Evolutionary conservation across 257 asterid species (phyloP), one percentile per base, ranked within the genome.

Genomic region (Solanum rostratum): DNA sequence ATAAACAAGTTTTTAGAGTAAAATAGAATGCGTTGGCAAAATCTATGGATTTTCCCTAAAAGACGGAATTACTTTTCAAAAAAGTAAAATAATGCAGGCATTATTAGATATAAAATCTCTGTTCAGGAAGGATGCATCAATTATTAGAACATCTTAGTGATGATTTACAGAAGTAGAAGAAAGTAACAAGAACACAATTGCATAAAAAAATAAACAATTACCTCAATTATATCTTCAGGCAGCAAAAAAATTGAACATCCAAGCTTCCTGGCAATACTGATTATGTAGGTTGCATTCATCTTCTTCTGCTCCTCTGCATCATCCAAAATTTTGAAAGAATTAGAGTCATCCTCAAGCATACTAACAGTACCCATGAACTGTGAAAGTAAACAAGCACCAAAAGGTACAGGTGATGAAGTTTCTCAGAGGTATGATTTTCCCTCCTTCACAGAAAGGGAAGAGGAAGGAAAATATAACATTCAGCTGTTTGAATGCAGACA

Each of bases 161-260:
- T 11, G 9, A 43, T 71, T 5, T 43, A 71, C 20, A 71, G 10
- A 43, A 43, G 55, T 71, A 71, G 22, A 71, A 71, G 37, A n/a
- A 71, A 43, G n/a, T 14, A 18, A 16, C 78, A 20, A 22, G 13
- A 22, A 73, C 14, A 73, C 81, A 1, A 74, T 59, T 7, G 54
- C 81, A 74, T 74, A 74, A 16, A 74, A 16, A 24, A 63, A 33
- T 65, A 49, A 53, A 30, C 22, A 74, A 27, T 85, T 92, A 93
- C 99, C 98, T 93, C 98, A 4, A 91, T 90, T 90, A 96, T 91
- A 92, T 96, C 99, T 85, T 97, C 98, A 19, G 97, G 97, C 54
- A 97, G 98, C 90, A 97, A 89, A 84, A 97, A 97, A 83, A 97
- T 92, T 10, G 98, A 97, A 84, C 99, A 97, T 45, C 99, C 99